Base-by-base conservation (phyloP, 441 rosid genomes). In the Gossypium schwendimanii region DNA sequence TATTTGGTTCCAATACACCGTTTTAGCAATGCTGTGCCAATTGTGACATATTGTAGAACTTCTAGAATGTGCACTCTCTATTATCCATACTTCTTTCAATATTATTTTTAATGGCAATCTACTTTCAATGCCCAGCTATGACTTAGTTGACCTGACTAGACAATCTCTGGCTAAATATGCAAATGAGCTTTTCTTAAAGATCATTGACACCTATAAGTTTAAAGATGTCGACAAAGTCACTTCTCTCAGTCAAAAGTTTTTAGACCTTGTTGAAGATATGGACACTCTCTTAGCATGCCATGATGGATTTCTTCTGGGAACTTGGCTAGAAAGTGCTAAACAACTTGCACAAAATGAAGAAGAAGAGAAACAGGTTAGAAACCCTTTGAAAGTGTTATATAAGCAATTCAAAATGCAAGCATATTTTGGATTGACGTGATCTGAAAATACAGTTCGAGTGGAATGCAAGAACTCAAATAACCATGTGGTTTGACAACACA, bases 401-500 rank as follows among this genome's bases (percentile, higher is more conserved):
- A 44, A 55, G 44, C 9, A 47, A 28, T 10, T 74, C 70, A 53
- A 39, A 23, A 20, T 14, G 33, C 1, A 3, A 23, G 39, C 10
- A n/a, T 17, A 33, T 45, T 52, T 15, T 28, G 62, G n/a, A 52
- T 59, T 61, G n/a, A 28, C 55, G 33, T 28, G 39, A 52, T 77
- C 15, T 15, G 20, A 50, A 66, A 31, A 11, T 77, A 64, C 89
- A 86, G 92, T 87, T 78, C 63, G 91, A 89, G 78, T 89, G 94
- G 94, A 89, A 89, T 75, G 92, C 92, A 41, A 86, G 91, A 77
- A 87, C 92, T 55, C 94, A 86, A 71, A 83, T 89, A 85, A 87
- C 94, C 20, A 89, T 89, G 94, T 88, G 94, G 92, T 88, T 81
- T 10, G 91, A 89, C 85, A 89, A 84, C 53, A 84, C 87, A 3